A percentile compares a stretch with the other conserved stretches of the same genome.
These are phyloP conservation scores for Zoysia japonica DNA, from an alignment of 176 grass and related monocot species.

Conservation along the genomic window DNA sequence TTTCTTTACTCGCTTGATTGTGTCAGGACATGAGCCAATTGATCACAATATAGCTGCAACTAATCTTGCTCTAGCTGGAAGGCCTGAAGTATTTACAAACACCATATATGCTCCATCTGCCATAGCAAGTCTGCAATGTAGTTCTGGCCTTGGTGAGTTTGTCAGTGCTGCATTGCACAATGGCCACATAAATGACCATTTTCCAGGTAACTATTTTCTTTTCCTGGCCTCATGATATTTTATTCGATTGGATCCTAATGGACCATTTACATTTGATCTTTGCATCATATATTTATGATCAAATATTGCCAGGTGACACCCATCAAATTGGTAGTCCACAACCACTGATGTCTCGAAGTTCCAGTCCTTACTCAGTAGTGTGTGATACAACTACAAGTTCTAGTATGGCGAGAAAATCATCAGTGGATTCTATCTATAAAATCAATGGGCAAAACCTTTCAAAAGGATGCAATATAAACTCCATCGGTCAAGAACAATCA, in stretches of 20 bases:
- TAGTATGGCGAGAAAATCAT: conserved; percentile 24
- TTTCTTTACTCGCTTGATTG: conserved; percentile 28
- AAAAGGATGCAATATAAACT: conserved; percentile 21
- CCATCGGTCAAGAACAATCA: neutral
- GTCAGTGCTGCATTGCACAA: conserved; percentile 19
- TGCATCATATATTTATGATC: conserved; percentile 27
- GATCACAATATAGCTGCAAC: conserved; percentile 34
- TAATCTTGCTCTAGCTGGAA: conserved; percentile 26
- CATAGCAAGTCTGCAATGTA: conserved; percentile 30
- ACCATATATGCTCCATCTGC: conserved; percentile 27
- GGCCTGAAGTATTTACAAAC: conserved; percentile 35
- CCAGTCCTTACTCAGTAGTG: conserved; percentile 35
- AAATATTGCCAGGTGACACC: conserved; percentile 43
- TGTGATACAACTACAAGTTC: conserved; percentile 49
- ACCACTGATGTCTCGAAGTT: conserved; percentile 43
- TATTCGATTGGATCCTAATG: conserved; percentile 7
- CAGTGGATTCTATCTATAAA: conserved; percentile 17
- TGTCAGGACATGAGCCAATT: conserved; percentile 49
- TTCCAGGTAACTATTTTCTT: conserved; percentile 32
- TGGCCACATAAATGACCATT: conserved; percentile 43
- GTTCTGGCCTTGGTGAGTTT: conserved; percentile 21
- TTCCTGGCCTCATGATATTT: conserved; percentile 1
- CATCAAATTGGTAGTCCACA: conserved; percentile 44
- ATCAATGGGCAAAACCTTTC: neutral
- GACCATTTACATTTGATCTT: neutral